Base-by-base conservation (phyloP, 805 yeast genomes). In the Huiozyma naganishii region DNA sequence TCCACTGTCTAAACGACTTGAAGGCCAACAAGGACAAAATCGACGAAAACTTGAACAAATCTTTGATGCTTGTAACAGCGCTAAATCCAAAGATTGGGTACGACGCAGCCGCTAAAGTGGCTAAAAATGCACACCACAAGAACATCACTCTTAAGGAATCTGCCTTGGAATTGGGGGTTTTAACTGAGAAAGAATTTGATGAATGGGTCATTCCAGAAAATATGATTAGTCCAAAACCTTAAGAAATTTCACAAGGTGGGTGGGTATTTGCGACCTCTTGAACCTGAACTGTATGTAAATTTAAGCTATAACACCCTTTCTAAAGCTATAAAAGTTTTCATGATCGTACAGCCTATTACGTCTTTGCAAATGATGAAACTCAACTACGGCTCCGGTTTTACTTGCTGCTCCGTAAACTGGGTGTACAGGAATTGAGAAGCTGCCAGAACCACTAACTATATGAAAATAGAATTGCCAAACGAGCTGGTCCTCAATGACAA, bases 51-150 rank as follows among this genome's bases (percentile, higher is more conserved):
- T 73, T 92, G 73, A 85, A 87, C 67, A 95, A 92, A 71, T 87
- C 97, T 11, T 77, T 92, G 64, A 92, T 92, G 98, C 78, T 92
- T 70, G 98, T 92, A 42, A 92, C 98, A 46, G 97, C 98, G 27
- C 77, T 92, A 64, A 92, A 92, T 79, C 97, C 98, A 59, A 88
- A 90, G 80, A 92, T 92, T 58, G 98, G 98, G 60, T 92, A 92
- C 72, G 98, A 92, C 64, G 77, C 80, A 57, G 97, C 98, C 46
- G 87, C 97, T 47, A 89, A 90, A 79, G 90, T 88, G 43, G 98
- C 98, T 55, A 92, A 92, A 77, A 86, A 92, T 65, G 98, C 98
- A 41, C 97, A 92, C 79, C 83, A 89, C 73, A 88, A 92, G 75
- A 96, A 97, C 28, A 74, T 90, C 58, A 92, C 98, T 39, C 77